phyloP scores from a whole-genome alignment of 2,329 filamentous ascomycete species.

The Diaporthe caulivora region DNA sequence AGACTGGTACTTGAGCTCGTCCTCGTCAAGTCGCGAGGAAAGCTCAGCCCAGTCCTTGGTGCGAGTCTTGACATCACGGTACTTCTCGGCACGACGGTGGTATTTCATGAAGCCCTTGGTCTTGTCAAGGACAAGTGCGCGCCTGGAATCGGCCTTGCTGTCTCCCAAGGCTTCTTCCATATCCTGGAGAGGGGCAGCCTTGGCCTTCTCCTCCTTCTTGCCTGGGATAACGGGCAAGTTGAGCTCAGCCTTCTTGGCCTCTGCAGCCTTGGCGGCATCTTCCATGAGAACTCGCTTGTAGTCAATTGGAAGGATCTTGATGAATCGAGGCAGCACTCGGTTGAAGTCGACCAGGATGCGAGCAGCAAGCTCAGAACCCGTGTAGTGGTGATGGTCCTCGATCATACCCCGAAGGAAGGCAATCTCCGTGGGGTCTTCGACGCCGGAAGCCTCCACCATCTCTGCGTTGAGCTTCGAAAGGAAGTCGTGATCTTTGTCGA shows the following conservation, averaged over 20 bases:
- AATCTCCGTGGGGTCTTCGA: slow-evolving; percentile 90
- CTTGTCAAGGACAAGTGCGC: slow-evolving; percentile 95
- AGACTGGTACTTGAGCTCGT: slow-evolving; percentile 96
- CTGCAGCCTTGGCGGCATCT: slow-evolving; percentile 86
- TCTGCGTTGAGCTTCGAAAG: slow-evolving; percentile 94
- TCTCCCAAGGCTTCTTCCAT: slow-evolving; percentile 94
- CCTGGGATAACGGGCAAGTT: slow-evolving; percentile 82
- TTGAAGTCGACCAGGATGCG: slow-evolving; percentile 96
- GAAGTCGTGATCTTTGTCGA: slow-evolving; percentile 92
- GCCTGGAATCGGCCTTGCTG: slow-evolving; percentile 87
- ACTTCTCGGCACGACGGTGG: slow-evolving; percentile 91
- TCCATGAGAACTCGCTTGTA: slow-evolving; percentile 94
- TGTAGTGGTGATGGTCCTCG: slow-evolving; percentile 98
- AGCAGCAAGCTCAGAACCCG: slow-evolving; percentile 92
- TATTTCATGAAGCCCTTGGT: slow-evolving; percentile 99
- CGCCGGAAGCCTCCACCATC: slow-evolving; percentile 90
- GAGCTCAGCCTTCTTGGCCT: slow-evolving; percentile 87
- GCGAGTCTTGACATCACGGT: slow-evolving; percentile 84
- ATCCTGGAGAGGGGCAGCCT: slow-evolving; percentile 79
- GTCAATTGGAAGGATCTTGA: slow-evolving; percentile 94
- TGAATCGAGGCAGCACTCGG: slow-evolving; percentile 87
- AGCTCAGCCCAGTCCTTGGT: slow-evolving; percentile 96
- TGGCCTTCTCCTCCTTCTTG: slow-evolving; percentile 77
- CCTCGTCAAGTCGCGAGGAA: slow-evolving; percentile 87
- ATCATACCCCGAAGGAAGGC: slow-evolving; percentile 91